Base-by-base conservation (phyloP, 2,329 filamentous ascomycete genomes). In the Pseudopyrenochaeta lycopersici region DNA sequence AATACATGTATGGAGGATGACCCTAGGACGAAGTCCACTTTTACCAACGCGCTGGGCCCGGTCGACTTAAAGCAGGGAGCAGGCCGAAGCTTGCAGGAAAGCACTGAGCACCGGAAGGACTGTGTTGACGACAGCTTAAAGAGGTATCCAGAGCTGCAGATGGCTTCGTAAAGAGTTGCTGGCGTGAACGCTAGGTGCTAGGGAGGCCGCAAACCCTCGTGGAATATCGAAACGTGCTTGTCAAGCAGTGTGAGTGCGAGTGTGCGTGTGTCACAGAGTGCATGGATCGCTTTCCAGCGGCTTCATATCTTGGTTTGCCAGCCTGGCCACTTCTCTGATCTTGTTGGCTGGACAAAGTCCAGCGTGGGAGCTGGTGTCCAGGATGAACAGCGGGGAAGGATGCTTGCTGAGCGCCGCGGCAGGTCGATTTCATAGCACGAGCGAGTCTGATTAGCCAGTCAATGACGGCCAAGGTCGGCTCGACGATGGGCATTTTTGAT, bases 1-100 rank as follows among this genome's bases (percentile, higher is more conserved):
- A 63, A 65, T 54, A 66, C 60, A 62, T 58, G 52, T 52, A 59
- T 64, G 60, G 60, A 63, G 66, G 65, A 58, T 66, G 57, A 68
- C 58, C 71, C 70, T 66, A 60, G 67, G 52, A 50, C 50, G 43
- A 41, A 36, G 60, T 57, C 71, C 66, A 61, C 63, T 60, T 52
- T 64, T 52, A 51, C 63, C 60, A 65, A 46, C 47, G 52, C 58
- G 60, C 60, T 63, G 70, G 72, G 70, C 66, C 64, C 57, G 38
- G 57, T 64, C 64, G 64, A 70, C 65, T 63, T 51, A 67, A 70
- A 67, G 65, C 66, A 69, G 58, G 58, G 66, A 66, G 64, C 63
- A 63, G 58, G 49, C 65, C 62, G 63, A 62, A 61, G 61, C 62
- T 62, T 64, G 55, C 62, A 62, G 62, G 47, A 46, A 54, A 62